Percentiles rank a stretch among this genome's conserved stretches.
phyloP scores from a whole-genome alignment of 371 early-diverging fungal species.

The Rhizopus arrhizus region DNA sequence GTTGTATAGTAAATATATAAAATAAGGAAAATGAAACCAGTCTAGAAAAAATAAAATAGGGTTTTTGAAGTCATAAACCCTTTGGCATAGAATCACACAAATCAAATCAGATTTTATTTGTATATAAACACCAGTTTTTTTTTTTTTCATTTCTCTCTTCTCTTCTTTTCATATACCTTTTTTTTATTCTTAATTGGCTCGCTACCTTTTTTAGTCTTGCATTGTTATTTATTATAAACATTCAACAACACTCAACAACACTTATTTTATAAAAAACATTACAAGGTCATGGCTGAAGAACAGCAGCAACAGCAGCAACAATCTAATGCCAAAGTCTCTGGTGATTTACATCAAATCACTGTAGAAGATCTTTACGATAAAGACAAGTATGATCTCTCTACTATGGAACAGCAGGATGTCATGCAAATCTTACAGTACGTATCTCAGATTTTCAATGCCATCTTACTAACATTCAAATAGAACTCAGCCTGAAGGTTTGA shows the following conservation, averaged over 20 bases:
- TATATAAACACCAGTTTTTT: background rate
- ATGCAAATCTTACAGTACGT: constrained; percentile 67
- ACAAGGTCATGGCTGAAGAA: constrained; percentile 19
- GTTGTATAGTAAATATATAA: background rate
- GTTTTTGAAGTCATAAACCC: background rate
- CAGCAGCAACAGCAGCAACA: constrained; percentile 9
- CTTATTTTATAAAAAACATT: background rate
- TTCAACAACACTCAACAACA: background rate
- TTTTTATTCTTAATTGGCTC: background rate
- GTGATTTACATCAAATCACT: constrained; percentile 47
- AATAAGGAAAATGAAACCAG: background rate
- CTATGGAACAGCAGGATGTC: constrained; percentile 73
- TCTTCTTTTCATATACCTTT: background rate
- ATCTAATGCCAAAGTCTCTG: constrained; percentile 21
- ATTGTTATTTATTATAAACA: background rate
- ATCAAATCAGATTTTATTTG: background rate
- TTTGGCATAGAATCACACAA: background rate
- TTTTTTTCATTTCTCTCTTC: background rate
- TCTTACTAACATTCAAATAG: constrained; percentile 24
- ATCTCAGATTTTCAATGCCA: background rate
- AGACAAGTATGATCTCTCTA: constrained; percentile 77
- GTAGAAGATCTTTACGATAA: constrained; percentile 77
- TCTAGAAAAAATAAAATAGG: background rate
- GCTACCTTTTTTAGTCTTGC: too few relatives aligned
- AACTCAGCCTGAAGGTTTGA: constrained; percentile 63